Evolutionary conservation across 805 yeast genomes (phyloP).

Genomic region (Ogataea allantospora): DNA sequence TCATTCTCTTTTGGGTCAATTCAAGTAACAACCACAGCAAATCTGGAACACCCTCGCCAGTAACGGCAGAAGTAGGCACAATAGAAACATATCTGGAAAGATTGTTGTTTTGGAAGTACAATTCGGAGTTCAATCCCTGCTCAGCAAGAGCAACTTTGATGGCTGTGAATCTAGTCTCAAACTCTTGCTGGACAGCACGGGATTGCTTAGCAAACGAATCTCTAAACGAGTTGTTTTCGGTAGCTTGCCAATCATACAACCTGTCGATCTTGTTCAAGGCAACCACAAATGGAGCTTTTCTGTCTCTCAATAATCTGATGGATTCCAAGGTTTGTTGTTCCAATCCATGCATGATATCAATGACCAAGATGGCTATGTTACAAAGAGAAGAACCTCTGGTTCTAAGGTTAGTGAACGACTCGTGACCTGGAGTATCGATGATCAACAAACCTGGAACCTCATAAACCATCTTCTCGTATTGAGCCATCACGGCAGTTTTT

Average conservation of each 20-base stretch:
- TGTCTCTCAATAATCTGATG: slow-evolving; percentile 84
- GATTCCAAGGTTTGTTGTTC: slow-evolving; percentile 98
- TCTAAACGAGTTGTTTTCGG: slow-evolving; percentile 93
- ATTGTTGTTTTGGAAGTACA: slow-evolving; percentile 93
- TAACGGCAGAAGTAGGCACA: slow-evolving; percentile 97
- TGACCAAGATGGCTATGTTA: slow-evolving; percentile 97
- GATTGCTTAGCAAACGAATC: slow-evolving; percentile 84
- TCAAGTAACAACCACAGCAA: slow-evolving; percentile 91
- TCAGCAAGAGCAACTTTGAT: slow-evolving; percentile 92
- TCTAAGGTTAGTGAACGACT: slow-evolving; percentile 95
- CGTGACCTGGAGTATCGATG: slow-evolving; percentile 99
- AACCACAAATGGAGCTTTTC: slow-evolving; percentile 97
- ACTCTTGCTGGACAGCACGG: slow-evolving; percentile 86
- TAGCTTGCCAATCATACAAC: slow-evolving; percentile 88
- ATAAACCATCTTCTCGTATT: slow-evolving; percentile 77
- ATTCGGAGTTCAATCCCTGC: slow-evolving; percentile 97
- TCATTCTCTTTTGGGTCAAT: slow-evolving; percentile 97
- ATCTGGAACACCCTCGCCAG: slow-evolving; percentile 99
- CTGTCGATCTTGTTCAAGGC: slow-evolving; percentile 98
- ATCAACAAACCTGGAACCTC: slow-evolving; percentile 97
- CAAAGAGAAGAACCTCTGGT: slow-evolving; percentile 98
- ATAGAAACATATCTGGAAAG: slow-evolving; percentile 90
- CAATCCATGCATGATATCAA: slow-evolving; percentile 98
- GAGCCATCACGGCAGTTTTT: slow-evolving; percentile 89
- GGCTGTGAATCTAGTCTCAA: slow-evolving; percentile 79